A percentile compares a stretch with the other conserved stretches of the same genome.
These are phyloP conservation scores for Penicillium paneum DNA, from an alignment of 2,329 filamentous ascomycete genomes.

Conservation along the genomic window DNA sequence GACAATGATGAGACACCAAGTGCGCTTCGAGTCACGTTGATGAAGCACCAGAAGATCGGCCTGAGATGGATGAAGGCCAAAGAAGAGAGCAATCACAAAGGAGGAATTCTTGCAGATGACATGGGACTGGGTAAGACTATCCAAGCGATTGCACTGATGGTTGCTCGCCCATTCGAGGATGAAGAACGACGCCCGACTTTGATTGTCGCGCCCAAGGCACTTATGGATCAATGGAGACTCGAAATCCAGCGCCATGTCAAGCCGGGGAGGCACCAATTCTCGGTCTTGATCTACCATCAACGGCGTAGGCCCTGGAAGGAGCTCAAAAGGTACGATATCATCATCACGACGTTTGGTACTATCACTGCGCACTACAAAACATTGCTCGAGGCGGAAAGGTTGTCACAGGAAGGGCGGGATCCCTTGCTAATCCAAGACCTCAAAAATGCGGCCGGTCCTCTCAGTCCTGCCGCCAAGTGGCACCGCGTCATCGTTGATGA, in stretches of 20 bases:
- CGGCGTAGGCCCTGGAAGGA: slow-evolving; percentile 56
- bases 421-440: slow-evolving; percentile 8
- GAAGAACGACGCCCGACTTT: slow-evolving; percentile 68
- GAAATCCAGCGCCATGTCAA: slow-evolving; percentile 73
- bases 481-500: slow-evolving; percentile 74
- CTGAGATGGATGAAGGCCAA: slow-evolving; percentile 72
- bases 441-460: slow-evolving; percentile 36
- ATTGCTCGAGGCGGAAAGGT: slow-evolving; percentile 51
- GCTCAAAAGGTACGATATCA: slow-evolving; percentile 66
- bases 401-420: slow-evolving; percentile 47
- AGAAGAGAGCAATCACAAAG: slow-evolving; percentile 68
- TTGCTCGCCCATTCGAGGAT: slow-evolving; percentile 61
- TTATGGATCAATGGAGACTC: slow-evolving; percentile 79
- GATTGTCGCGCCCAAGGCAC: slow-evolving; percentile 74
- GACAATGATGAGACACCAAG: slow-evolving; percentile 67
- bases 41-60: slow-evolving; percentile 78
- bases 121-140: slow-evolving; percentile 87
- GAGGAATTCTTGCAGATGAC: slow-evolving; percentile 73
- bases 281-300: slow-evolving; percentile 67
- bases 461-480: slow-evolving; percentile 61
- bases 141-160: slow-evolving; percentile 74
- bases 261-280: slow-evolving; percentile 53
- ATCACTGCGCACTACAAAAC: slow-evolving; percentile 65
- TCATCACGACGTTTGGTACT: slow-evolving; percentile 76
- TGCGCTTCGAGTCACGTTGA: slow-evolving; percentile 65